Evolutionary conservation across 2,329 filamentous ascomycete genomes (phyloP).

Genomic region (Fusarium globosum): DNA sequence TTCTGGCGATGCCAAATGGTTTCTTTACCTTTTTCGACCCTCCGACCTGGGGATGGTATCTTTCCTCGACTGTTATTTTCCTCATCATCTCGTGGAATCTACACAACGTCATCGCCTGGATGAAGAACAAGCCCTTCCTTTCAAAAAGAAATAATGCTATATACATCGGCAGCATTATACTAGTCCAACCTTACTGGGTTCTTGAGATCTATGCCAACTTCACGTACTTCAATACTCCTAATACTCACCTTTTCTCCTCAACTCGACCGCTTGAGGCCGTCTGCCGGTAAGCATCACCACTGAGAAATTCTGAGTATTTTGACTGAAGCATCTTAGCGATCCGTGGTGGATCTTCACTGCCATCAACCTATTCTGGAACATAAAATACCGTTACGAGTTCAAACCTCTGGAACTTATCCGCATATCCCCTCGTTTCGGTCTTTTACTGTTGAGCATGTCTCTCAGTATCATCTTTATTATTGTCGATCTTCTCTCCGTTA

Average conservation of each 20-base stretch:
- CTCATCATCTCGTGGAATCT: constrained; percentile 72
- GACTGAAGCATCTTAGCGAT: constrained; percentile 54
- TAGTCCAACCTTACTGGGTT: constrained; percentile 72
- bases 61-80: constrained; percentile 68
- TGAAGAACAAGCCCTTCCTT: constrained; percentile 73
- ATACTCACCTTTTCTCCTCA: constrained; percentile 62
- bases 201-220: constrained; percentile 75
- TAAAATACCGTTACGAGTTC: constrained; percentile 71
- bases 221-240: constrained; percentile 67
- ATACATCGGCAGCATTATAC: constrained; percentile 68
- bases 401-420: constrained; percentile 66
- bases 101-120: constrained; percentile 75
- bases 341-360: constrained; percentile 77
- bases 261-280: constrained; percentile 70
- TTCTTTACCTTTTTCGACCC: constrained; percentile 66
- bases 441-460: constrained; percentile 70
- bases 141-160: constrained; percentile 59
- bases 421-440: constrained; percentile 71
- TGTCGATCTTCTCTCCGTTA: constrained; percentile 70
- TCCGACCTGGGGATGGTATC: constrained; percentile 71
- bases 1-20: constrained; percentile 67
- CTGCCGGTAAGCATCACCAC: constrained; percentile 57
- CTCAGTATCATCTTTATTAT: constrained; percentile 70
- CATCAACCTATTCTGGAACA: constrained; percentile 69
- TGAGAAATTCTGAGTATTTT: background rate